Percentiles rank a stretch among this genome's conserved stretches.
phyloP scores from a whole-genome alignment of 345 rosid species.

The Nasturtium officinale region DNA sequence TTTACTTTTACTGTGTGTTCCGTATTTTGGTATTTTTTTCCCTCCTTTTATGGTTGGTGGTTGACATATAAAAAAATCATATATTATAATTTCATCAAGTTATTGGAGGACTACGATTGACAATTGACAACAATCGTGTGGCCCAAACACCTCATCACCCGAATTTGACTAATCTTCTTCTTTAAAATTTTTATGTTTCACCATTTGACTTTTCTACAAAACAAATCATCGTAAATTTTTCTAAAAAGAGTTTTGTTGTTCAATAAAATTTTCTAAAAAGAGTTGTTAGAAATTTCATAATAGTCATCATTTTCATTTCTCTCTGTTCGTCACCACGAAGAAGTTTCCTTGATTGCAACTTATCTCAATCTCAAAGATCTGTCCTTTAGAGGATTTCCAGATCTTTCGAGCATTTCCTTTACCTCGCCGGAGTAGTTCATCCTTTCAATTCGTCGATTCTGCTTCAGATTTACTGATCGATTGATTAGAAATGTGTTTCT shows the following conservation, averaged over 20 bases:
- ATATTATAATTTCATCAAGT: no score
- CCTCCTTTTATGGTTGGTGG: no score
- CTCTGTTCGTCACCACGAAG: neutral
- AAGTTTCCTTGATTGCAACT: conserved; percentile 26
- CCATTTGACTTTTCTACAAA: conserved; percentile 16
- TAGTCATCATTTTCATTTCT: neutral
- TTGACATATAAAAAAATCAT: no score
- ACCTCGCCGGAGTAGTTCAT: conserved; percentile 17
- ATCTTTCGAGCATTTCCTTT: conserved; percentile 1
- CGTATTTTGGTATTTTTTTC: no score
- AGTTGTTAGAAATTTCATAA: neutral
- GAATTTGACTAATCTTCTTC: conserved; percentile 14
- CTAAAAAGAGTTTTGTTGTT: no score
- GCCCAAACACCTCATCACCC: conserved; percentile 23
- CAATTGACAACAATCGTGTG: conserved; percentile 9
- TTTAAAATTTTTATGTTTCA: neutral
- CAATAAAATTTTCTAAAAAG: neutral
- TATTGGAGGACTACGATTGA: no score
- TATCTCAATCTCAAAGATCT: conserved; percentile 21
- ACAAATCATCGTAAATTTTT: no score
- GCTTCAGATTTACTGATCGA: conserved; percentile 13
- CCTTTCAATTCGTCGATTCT: conserved; percentile 29
- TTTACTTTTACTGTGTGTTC: no score
- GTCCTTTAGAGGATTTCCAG: conserved; percentile 24
- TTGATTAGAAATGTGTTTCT: conserved; percentile 34